phyloP scores from a whole-genome alignment of 2,329 filamentous ascomycete genomes.

The Penicillium sp. region DNA sequence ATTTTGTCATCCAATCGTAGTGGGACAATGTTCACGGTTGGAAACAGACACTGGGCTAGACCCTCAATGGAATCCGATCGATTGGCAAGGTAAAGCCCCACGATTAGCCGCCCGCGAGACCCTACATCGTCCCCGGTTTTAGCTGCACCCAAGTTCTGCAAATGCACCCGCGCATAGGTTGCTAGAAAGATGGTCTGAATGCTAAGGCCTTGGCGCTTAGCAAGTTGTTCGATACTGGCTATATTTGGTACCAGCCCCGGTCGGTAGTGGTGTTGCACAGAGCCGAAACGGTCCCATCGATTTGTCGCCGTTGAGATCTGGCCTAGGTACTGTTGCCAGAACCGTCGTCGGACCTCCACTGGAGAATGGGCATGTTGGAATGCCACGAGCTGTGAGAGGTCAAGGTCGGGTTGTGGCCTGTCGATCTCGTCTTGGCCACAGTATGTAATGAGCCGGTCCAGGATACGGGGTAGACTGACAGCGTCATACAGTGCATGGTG shows the following conservation, averaged over 20 bases:
- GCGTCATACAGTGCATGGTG: slow-evolving; percentile 90
- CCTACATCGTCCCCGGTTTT: slow-evolving; percentile 5
- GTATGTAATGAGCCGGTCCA: slow-evolving; percentile 50
- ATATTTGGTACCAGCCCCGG: slow-evolving; percentile 47
- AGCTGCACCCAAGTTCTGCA: slow-evolving; percentile 20
- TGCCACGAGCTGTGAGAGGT: slow-evolving; percentile 45
- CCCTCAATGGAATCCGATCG: slow-evolving; percentile 54
- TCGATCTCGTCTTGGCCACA: slow-evolving; percentile 34
- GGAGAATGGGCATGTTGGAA: slow-evolving; percentile 28
- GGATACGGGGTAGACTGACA: slow-evolving; percentile 65
- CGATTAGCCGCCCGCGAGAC: slow-evolving; percentile 47
- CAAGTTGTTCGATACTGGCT: slow-evolving; percentile 40
- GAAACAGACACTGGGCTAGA: slow-evolving; percentile 54
- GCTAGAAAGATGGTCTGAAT: slow-evolving; percentile 75
- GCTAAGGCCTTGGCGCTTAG: slow-evolving; percentile 56
- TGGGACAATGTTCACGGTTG: slow-evolving; percentile 76
- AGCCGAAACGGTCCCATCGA: slow-evolving; percentile 11
- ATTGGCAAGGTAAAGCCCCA: slow-evolving; percentile 84
- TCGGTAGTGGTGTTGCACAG: slow-evolving; percentile 42
- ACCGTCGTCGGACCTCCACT: slow-evolving; percentile 37
- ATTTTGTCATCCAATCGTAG: slow-evolving; percentile 52
- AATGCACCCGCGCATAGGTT: slow-evolving; percentile 57
- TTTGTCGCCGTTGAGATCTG: slow-evolving; percentile 7
- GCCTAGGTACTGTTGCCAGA: slow-evolving; percentile 44
- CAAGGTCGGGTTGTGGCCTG: slow-evolving; percentile 19